Conservation (phyloP, 768 basidiomycete species). For the Tulasnella sp. region DNA sequence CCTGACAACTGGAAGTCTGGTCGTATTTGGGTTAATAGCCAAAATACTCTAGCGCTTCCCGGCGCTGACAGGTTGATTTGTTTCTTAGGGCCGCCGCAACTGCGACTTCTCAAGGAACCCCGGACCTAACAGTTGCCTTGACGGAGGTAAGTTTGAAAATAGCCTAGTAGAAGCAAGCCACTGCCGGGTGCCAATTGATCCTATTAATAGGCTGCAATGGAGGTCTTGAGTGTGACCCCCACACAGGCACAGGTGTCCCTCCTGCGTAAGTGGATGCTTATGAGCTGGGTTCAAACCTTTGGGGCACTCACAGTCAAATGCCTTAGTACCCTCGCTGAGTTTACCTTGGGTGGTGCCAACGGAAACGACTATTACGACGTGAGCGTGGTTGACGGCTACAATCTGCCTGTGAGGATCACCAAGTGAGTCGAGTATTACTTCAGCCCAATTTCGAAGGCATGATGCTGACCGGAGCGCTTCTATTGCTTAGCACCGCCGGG, state of each 20-base stretch:
- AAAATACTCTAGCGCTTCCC: neutral
- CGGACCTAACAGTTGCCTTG: conserved; percentile 15
- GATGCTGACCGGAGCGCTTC: no score
- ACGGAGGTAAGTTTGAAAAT: neutral
- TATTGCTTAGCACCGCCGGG: no score
- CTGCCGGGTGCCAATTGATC: no score
- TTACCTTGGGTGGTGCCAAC: neutral
- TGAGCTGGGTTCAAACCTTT: neutral
- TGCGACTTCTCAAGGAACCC: conserved; percentile 15
- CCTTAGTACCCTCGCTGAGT: conserved; percentile 3
- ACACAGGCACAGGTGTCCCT: conserved; percentile 28
- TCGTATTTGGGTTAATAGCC: conserved; percentile 17
- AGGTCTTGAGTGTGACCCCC: conserved; percentile 28
- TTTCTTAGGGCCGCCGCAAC: conserved; percentile 13
- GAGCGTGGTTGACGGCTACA: conserved; percentile 17
- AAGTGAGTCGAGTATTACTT: conserved; percentile 3
- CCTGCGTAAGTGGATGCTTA: conserved; percentile 10
- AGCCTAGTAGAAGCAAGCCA: no score
- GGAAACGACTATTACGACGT: conserved; percentile 14
- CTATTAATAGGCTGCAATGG: conserved; percentile 17
- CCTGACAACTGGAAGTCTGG: conserved; percentile 20
- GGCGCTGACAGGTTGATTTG: neutral
- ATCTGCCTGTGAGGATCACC: conserved; percentile 15
- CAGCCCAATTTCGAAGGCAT: neutral
- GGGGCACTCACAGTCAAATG: neutral